Conservation (phyloP, 164 flowering plant species). For the Umbilicus rupestris region DNA sequence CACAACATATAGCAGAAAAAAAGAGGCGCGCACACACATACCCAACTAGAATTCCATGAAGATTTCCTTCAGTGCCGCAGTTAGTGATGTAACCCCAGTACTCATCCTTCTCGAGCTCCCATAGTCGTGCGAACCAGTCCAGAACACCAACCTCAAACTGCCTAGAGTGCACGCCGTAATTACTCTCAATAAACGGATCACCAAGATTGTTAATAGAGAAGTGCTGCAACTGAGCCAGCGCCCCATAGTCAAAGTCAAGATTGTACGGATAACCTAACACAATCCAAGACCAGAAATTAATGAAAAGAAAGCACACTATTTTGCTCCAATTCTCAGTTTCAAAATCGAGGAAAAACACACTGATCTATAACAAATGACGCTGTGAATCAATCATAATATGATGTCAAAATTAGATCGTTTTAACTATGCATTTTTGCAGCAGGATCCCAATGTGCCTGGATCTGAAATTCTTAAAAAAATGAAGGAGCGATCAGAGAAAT, state of each 20-base stretch:
- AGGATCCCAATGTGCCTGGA: no score
- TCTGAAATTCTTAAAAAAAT: no score
- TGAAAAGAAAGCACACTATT: no score
- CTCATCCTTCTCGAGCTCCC: constrained; percentile 86
- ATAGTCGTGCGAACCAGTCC: constrained; percentile 98
- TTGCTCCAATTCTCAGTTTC: no score
- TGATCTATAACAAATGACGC: background rate
- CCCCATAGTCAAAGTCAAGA: constrained; percentile 95
- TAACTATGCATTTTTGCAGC: no score
- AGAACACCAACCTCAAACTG: constrained; percentile 97
- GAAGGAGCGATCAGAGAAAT: no score
- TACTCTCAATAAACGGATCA: constrained; percentile 97
- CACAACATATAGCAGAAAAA: background rate
- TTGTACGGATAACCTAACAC: constrained; percentile 88
- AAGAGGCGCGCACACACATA: constrained; percentile 25
- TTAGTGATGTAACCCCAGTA: constrained; percentile 99
- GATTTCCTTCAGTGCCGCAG: constrained; percentile 99
- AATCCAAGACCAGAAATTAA: constrained; percentile 3
- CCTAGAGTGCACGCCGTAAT: constrained; percentile 96
- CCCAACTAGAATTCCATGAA: constrained; percentile 97
- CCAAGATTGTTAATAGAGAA: constrained; percentile 97
- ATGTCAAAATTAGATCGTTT: no score
- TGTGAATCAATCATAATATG: no score
- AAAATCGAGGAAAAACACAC: no score
- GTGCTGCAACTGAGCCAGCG: constrained; percentile 82